A percentile compares a stretch with the other conserved stretches of the same genome.
phyloP scores from a whole-genome alignment of 306 rosid genomes.

The Morella rubra region DNA sequence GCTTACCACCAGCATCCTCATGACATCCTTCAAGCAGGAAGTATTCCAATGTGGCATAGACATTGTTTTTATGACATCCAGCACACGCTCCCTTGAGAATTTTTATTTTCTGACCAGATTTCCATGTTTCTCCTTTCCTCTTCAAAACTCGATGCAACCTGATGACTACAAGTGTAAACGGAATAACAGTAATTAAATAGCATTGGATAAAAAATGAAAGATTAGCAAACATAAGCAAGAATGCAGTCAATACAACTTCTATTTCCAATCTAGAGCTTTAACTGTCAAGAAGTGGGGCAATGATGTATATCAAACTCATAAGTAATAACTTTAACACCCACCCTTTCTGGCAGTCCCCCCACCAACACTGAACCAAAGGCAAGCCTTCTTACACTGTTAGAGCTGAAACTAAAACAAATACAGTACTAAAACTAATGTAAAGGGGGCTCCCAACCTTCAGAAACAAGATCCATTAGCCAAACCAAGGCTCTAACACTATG shows the following conservation, averaged over 20 bases:
- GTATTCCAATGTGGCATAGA: slow-evolving; percentile 63
- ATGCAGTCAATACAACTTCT: not conserved
- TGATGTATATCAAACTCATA: no score
- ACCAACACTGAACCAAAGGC: not conserved
- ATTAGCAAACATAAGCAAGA: not conserved
- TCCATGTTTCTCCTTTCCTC: slow-evolving; percentile 48
- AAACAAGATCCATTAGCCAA: not conserved
- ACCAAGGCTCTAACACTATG: not conserved
- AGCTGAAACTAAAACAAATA: not conserved
- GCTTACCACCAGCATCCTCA: slow-evolving; percentile 70
- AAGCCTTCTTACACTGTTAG: not conserved
- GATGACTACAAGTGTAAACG: slow-evolving; percentile 33
- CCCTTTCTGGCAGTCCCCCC: not conserved
- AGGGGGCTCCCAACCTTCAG: not conserved
- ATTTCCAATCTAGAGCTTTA: not conserved
- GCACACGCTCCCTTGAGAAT: slow-evolving; percentile 57
- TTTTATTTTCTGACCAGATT: slow-evolving; percentile 48
- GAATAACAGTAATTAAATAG: not conserved
- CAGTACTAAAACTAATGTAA: not conserved
- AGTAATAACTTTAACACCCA: not conserved
- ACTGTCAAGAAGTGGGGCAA: not conserved
- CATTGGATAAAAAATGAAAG: slow-evolving; percentile 1
- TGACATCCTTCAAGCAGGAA: slow-evolving; percentile 56
- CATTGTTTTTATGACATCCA: slow-evolving; percentile 38
- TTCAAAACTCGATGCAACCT: slow-evolving; percentile 47